phyloP scores from a whole-genome alignment of 202 grass and related monocot genomes.

The Musa balbisiana region DNA sequence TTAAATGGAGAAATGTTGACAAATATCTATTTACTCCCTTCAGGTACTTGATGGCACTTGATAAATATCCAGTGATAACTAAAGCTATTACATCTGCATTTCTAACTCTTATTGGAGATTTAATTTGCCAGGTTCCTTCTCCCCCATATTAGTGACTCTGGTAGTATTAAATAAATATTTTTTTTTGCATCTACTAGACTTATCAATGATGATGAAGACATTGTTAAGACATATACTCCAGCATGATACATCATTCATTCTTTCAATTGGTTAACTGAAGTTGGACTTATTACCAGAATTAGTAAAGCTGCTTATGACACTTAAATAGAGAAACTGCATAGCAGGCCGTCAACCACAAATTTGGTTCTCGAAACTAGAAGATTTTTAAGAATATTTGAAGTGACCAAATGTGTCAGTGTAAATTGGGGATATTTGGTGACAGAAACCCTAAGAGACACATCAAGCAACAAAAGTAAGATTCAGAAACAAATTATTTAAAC shows the following conservation, averaged over 20 bases:
- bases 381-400: neutral
- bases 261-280: neutral
- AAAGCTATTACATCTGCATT: slow-evolving; percentile 80
- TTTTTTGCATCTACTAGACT: neutral
- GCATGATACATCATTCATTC: too few relatives aligned
- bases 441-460: too few relatives aligned
- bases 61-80: slow-evolving; percentile 70
- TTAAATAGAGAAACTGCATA: neutral
- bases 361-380: neutral
- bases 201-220: too few relatives aligned
- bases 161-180: neutral
- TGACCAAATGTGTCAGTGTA: neutral
- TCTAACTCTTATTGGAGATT: slow-evolving; percentile 69
- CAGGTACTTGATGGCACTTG: slow-evolving; percentile 75
- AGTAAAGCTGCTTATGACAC: neutral
- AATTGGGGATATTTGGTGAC: too few relatives aligned
- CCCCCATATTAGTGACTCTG: neutral
- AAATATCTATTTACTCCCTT: slow-evolving; percentile 13
- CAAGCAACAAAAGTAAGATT: too few relatives aligned
- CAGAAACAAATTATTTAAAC: too few relatives aligned
- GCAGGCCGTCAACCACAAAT: neutral
- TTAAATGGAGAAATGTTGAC: neutral
- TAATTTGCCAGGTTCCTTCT: slow-evolving; percentile 77
- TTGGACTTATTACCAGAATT: neutral
- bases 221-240: too few relatives aligned